Base-by-base conservation (phyloP, 148 eudicot species). In the Heliamphora exappendiculata region DNA sequence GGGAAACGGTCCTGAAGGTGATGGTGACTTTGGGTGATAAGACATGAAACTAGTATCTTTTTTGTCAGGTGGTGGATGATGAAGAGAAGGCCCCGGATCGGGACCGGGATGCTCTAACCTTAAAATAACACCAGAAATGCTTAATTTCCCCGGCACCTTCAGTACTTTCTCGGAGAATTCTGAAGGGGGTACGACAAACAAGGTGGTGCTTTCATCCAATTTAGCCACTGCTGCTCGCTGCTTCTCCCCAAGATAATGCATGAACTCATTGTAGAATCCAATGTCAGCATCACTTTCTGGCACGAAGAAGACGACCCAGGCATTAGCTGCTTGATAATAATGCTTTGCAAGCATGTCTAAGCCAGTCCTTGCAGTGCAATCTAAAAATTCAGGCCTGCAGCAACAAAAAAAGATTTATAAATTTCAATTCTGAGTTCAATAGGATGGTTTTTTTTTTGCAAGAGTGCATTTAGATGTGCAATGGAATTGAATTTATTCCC, bases 161-260 rank as follows among this genome's bases (percentile, higher is more conserved):
- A 92, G 90, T 31, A 92, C 90, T 67, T 92, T 89, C 77, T 90
- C 93, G 0, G 97, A 89, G 87, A 92, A 92, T 24, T 92, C 97
- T 36, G 97, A 92, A 81, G 97, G 97, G 60, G 97, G 95, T 22
- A 92, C 95, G 19, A 92, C 89, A 79, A 92, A 92, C 77, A 92
- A 78, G 63, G 97, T 90, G 78, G 85, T 86, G 41, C 51, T 80
- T 31, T 92, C 93, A 60, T 92, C 95, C 76, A 92, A 73, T 86
- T 89, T 90, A 70, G 94, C 89, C 53, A 92, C 97, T 3, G 97
- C 97, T n/a, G 91, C 95, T 54, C 97, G 87, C 74, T 89, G 84
- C 76, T 88, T 89, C 73, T 90, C 95, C 62, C 80, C 95, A 5
- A 92, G 91, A 84, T 89, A 92, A 69, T 85, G 81, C 95, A 87